phyloP scores from a whole-genome alignment of 345 rosid species.

The Gossypium longicalyx region DNA sequence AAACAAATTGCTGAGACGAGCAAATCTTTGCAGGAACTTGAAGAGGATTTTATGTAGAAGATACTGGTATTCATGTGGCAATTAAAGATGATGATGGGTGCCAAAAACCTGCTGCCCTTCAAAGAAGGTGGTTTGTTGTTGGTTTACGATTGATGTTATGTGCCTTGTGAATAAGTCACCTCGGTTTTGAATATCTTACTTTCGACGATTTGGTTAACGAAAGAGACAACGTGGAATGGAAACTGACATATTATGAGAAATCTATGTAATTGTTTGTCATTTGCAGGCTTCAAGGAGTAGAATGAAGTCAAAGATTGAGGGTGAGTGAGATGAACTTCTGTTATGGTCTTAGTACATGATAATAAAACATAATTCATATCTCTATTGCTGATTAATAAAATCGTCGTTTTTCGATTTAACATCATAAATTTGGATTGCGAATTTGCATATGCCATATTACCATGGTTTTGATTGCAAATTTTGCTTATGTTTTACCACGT shows the following conservation, averaged over 20 bases:
- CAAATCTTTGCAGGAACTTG: slow-evolving; percentile 91
- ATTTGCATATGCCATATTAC: background rate
- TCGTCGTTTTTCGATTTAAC: background rate
- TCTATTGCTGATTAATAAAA: background rate
- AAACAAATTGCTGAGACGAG: slow-evolving; percentile 74
- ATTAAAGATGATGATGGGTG: slow-evolving; percentile 15
- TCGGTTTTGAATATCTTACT: slow-evolving; percentile 6
- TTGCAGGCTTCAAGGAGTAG: slow-evolving; percentile 1
- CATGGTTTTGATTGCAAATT: background rate
- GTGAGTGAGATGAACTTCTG: slow-evolving; percentile 18
- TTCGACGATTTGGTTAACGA: background rate
- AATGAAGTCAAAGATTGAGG: slow-evolving; percentile 3
- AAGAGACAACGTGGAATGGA: background rate
- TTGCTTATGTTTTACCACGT: background rate
- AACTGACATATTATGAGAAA: background rate
- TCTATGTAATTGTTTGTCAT: background rate
- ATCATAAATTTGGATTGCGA: background rate
- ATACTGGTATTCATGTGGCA: background rate
- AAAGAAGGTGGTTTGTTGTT: slow-evolving; percentile 13
- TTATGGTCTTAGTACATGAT: slow-evolving; percentile 16
- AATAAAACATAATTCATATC: slow-evolving; percentile 10
- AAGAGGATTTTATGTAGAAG: slow-evolving; percentile 91
- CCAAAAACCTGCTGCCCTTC: slow-evolving; percentile 17
- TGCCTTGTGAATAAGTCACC: slow-evolving; percentile 24
- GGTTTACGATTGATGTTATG: slow-evolving; percentile 6